Evolutionary conservation across 257 asterid genomes (phyloP), one percentile per base, ranked within the genome.

Genomic region (Forsythia suspensa): DNA sequence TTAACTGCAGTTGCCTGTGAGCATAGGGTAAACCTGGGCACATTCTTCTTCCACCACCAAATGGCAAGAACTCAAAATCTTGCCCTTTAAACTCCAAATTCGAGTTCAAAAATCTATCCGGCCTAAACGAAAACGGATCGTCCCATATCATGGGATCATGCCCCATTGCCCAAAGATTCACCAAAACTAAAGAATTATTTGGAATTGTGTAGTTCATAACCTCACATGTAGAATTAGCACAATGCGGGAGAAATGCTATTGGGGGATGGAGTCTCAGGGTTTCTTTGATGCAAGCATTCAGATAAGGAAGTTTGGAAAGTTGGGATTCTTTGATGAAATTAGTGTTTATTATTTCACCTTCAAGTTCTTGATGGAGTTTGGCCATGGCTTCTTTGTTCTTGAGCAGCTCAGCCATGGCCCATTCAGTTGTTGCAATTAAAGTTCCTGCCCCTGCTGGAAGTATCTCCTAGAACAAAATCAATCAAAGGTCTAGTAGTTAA

Each of bases 321-420:
- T 77, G 42, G 8, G 82, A 79, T 83, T 85, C 86, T 73, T 76
- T 81, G 20, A 87, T 61, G 13, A 81, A 69, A 51, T 76, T 76
- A 5, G 73, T 55, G 37, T 16, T 16, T 5, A 55, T 16, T 6
- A 55, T 69, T 6, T 37, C 67, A 0, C 1, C 63, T 70, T 55
- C n/a, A 68, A 87, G 87, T 76, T 87, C 90, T 51, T 79, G 55
- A 0, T 11, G 9, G 38, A 87, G 78, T 41, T 75, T 85, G 67
- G 59, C 44, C 81, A 83, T 76, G 61, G 76, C 78, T 3, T 82
- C 81, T 79, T 73, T 70, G 74, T 85, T 84, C 72, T 76, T 79
- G 0, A 79, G 74, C 48, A 87, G 78, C 74, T 87, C 89, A n/a
- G 91, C 83, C 86, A 85, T 73, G 1, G 88, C 90, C 86, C 90